Base-by-base conservation (phyloP, 2,329 filamentous ascomycete genomes). In the Nigrospora osmanthi region DNA sequence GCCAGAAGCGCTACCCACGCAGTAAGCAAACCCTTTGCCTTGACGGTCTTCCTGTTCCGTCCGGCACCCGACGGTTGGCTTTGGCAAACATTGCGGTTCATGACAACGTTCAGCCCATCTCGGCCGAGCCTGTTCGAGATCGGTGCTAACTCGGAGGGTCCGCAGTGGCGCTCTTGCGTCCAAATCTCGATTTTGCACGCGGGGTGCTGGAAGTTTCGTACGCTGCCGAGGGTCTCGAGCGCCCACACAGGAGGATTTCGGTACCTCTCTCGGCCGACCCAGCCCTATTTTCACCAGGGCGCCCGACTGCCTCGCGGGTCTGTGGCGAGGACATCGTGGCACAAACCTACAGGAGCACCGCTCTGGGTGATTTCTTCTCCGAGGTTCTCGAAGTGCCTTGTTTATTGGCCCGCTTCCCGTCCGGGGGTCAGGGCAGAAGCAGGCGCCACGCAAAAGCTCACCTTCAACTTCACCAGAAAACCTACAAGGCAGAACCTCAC, bases 1-100 rank as follows among this genome's bases (percentile, higher is more conserved):
- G 80, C 59, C 91, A 97, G 64, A 98, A 97, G 66, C 76, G 83
- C 51, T 84, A 93, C 58, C 87, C 90, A 3, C 80, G 74, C 32
- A 97, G 23, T 28, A 28, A 28, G 23, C 23, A 28, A 28, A 28
- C 23, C 23, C 23, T 28, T 28, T 4, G 23, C 23, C 23, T 28
- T 28, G 23, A 28, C 23, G 2, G 7, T 28, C 9, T 28, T 28
- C 23, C 23, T 28, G 23, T 28, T 28, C 23, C 23, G 23, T 28
- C 23, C 23, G 23, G 23, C 23, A 10, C 6, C 23, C 23, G 23
- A 10, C 7, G 23, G 7, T 28, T 7, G 23, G 23, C 23, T 28
- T 28, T 6, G 23, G 23, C 23, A 28, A 28, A 28, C 23, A 28
- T 6, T 7, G 23, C 23, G 23, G 23, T 28, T 28, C 23, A 28